phyloP scores from a whole-genome alignment of 345 rosid species.

The Populus pruinosa region DNA sequence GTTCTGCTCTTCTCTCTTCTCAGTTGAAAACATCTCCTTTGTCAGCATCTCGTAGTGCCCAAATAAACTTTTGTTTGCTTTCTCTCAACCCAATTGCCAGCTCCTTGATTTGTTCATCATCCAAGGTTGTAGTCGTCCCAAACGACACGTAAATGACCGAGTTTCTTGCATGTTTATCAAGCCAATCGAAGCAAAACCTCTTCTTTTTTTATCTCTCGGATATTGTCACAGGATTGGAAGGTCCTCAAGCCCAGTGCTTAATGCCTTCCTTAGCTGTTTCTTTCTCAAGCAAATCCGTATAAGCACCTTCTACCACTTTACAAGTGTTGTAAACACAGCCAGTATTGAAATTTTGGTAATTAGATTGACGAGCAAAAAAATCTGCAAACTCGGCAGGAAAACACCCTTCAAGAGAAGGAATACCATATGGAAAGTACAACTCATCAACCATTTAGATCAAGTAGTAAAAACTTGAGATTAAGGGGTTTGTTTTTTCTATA shows the following conservation, averaged over 20 bases:
- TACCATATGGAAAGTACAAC: not conserved
- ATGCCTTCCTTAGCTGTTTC: not conserved
- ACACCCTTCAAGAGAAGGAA: constrained; percentile 47
- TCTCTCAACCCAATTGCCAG: constrained; percentile 40
- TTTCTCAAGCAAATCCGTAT: constrained; percentile 28
- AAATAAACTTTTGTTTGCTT: constrained; percentile 56
- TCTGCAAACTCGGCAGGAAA: constrained; percentile 33
- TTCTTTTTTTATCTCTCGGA: not conserved
- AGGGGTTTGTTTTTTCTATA: too few species aligned
- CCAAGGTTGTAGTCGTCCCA: constrained; percentile 47
- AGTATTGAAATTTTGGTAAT: constrained; percentile 1
- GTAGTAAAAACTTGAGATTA: too few species aligned
- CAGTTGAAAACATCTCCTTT: constrained; percentile 45
- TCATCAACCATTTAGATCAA: too few species aligned
- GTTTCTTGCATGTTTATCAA: constrained; percentile 33
- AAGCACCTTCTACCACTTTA: constrained; percentile 32
- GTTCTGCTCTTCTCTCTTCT: constrained; percentile 14
- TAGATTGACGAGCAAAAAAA: constrained; percentile 23
- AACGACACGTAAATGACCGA: constrained; percentile 47
- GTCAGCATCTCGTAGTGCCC: constrained; percentile 62
- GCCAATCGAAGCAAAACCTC: constrained; percentile 39
- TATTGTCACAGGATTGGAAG: constrained; percentile 34
- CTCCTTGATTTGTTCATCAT: constrained; percentile 36
- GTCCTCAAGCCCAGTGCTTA: constrained; percentile 44
- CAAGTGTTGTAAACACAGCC: constrained; percentile 47